These are phyloP conservation scores for Pinus albicaulis DNA, from an alignment of 75 land plant genomes.

Conservation along the genomic window DNA sequence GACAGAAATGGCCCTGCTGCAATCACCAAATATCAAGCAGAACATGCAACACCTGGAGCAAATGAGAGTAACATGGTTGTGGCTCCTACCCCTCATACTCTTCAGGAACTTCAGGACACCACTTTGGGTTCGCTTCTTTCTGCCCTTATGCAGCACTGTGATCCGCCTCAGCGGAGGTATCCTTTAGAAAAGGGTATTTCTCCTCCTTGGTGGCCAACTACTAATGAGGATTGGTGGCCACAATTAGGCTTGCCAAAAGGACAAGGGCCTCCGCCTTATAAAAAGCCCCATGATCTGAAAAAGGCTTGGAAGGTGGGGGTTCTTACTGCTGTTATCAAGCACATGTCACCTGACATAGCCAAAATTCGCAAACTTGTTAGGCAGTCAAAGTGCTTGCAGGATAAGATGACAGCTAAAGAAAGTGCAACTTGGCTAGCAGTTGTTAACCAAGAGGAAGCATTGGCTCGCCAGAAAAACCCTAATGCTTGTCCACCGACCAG, in stretches of 20 bases:
- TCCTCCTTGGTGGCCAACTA: constrained; percentile 86
- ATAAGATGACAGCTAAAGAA: constrained; percentile 88
- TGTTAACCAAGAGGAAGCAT: constrained; percentile 71
- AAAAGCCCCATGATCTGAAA: constrained; percentile 86
- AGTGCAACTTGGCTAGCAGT: constrained; percentile 78
- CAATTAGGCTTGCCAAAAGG: constrained; percentile 61
- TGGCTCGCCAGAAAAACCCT: constrained; percentile 57
- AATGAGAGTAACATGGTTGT: constrained; percentile 28
- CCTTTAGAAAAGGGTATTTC: constrained; percentile 71
- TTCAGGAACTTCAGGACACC: constrained; percentile 83
- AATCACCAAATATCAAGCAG: constrained; percentile 74
- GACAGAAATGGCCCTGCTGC: constrained; percentile 92
- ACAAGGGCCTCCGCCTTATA: constrained; percentile 76
- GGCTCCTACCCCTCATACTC: constrained; percentile 56
- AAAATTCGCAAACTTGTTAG: constrained; percentile 77
- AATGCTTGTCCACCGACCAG: constrained; percentile 27
- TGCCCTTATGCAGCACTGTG: constrained; percentile 83
- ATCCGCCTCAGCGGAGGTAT: constrained; percentile 75
- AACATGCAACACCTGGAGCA: constrained; percentile 52
- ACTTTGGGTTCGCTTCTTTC: constrained; percentile 77
- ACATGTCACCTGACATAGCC: constrained; percentile 70
- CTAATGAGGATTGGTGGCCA: constrained; percentile 79
- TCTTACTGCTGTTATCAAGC: constrained; percentile 74
- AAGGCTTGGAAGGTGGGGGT: constrained; percentile 90
- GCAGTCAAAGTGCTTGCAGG: constrained; percentile 82